Evolutionary conservation across 257 asterid genomes (phyloP).

Genomic region (Capsicum chinense): DNA sequence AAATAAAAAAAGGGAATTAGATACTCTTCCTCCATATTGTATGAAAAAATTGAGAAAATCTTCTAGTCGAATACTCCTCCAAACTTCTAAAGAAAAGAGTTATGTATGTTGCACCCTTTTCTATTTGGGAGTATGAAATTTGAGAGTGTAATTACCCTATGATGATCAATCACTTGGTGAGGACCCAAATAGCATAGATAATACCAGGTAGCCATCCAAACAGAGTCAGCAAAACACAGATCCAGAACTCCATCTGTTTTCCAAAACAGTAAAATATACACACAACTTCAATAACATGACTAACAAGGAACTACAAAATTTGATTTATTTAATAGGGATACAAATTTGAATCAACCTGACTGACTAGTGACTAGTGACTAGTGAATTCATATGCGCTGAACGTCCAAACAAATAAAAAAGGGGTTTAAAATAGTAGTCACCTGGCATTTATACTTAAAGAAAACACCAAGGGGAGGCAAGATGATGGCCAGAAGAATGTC

Average conservation of each 20-base stretch:
- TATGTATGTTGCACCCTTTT: no score
- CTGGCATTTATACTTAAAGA: conserved; percentile 45
- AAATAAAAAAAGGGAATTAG: neutral
- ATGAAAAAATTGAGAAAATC: neutral
- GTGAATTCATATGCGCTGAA: no score
- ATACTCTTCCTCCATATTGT: neutral
- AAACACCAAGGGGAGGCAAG: conserved; percentile 51
- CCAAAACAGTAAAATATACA: no score
- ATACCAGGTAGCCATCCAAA: conserved; percentile 82
- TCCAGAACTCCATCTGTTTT: conserved; percentile 78
- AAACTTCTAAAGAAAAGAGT: no score
- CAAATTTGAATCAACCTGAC: neutral
- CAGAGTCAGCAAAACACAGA: conserved; percentile 69
- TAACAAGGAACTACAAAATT: no score
- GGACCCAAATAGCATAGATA: conserved; percentile 67
- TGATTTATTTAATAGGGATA: neutral
- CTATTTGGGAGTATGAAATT: neutral
- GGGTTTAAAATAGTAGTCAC: neutral
- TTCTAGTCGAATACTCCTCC: no score
- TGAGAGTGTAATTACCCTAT: neutral
- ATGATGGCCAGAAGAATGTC: conserved; percentile 44
- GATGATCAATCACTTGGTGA: conserved; percentile 63
- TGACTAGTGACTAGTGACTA: no score
- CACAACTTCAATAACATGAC: no score
- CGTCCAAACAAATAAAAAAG: neutral